Evolutionary conservation across 139 green algal species (phyloP).

Genomic region (Tetraselmis striata): DNA sequence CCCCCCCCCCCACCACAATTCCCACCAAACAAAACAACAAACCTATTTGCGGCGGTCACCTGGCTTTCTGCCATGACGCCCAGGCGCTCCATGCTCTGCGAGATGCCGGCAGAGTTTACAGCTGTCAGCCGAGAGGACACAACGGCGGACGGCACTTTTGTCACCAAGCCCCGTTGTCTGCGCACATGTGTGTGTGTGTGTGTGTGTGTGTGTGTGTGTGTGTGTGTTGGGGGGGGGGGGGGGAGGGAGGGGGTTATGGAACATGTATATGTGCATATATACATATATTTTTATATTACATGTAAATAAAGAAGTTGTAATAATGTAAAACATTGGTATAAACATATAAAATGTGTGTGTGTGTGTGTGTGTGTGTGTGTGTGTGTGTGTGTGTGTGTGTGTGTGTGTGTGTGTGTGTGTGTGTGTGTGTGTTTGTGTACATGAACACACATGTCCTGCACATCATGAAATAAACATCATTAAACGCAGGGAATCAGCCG

Average conservation of each 20-base stretch:
- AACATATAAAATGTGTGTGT: not conserved
- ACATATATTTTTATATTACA: not conserved
- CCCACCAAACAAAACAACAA: no score
- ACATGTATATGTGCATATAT: not conserved
- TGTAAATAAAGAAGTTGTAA: no score
- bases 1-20: no score
- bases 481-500: no score
- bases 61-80: constrained; percentile 20
- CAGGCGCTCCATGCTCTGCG: not conserved
- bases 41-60: constrained; percentile 8
- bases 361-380: no score
- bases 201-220: not conserved
- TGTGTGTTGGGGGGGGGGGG: constrained; percentile 15
- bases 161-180: not conserved
- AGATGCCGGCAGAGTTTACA: not conserved
- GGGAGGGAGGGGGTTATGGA: constrained; percentile 8
- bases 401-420: no score
- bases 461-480: no score
- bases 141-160: not conserved
- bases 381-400: no score
- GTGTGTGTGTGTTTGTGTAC: no score
- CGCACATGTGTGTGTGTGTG: not conserved
- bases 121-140: not conserved
- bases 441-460: not conserved
- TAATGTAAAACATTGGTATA: not conserved